Conservation (phyloP, 2,329 filamentous ascomycete species). For the Fusarium sp. region DNA sequence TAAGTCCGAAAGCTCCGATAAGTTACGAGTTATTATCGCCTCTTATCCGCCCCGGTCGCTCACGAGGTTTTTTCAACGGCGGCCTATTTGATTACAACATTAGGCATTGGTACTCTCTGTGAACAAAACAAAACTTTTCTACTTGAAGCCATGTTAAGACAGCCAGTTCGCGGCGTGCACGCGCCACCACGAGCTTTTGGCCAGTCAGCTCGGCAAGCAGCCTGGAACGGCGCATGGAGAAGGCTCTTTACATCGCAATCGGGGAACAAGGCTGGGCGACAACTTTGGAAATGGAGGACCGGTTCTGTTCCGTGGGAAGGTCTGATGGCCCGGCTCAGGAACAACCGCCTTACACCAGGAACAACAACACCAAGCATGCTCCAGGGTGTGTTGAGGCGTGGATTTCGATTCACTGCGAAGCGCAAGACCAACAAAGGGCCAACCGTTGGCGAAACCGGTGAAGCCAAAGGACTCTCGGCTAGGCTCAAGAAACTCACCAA, state of each 20-base stretch:
- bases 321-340: constrained; percentile 36
- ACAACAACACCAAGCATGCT: constrained; percentile 40
- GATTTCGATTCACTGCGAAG: constrained; percentile 54
- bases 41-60: constrained; percentile 28
- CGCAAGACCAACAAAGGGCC: constrained; percentile 46
- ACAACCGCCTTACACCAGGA: constrained; percentile 24
- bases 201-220: constrained; percentile 35
- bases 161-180: constrained; percentile 43
- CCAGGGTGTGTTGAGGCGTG: constrained; percentile 47
- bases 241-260: constrained; percentile 48
- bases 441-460: constrained; percentile 38
- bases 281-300: constrained; percentile 40
- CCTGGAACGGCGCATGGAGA: constrained; percentile 48
- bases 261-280: constrained; percentile 30
- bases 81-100: not conserved
- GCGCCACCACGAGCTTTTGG: constrained; percentile 39
- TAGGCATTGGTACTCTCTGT: not conserved
- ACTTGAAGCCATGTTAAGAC: constrained; percentile 45
- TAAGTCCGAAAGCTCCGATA: constrained; percentile 44
- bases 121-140: not conserved
- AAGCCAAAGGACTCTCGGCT: constrained; percentile 69
- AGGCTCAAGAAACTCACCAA: constrained; percentile 85
- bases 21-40: constrained; percentile 35
- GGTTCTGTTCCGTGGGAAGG: constrained; percentile 34
- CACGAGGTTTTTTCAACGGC: constrained; percentile 27